Conservation (phyloP, 768 basidiomycete genomes). For the Hortiboletus campestris region DNA sequence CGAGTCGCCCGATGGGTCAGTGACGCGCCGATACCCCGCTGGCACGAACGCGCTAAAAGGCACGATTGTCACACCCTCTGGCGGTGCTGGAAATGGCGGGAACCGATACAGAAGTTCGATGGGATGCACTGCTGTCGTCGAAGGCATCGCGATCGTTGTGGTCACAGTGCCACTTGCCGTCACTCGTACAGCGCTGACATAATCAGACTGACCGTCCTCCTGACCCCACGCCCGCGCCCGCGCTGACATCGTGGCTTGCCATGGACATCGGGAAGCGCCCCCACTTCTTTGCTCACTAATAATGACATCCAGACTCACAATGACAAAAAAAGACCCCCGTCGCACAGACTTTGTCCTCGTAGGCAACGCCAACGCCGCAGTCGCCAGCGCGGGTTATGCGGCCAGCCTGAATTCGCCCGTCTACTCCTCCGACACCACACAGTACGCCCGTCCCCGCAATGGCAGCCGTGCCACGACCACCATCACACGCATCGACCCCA, state of each 20-base stretch:
- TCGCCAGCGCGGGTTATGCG: too few species aligned
- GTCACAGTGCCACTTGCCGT: too few species aligned
- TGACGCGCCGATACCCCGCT: conserved; percentile 17
- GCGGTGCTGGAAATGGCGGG: conserved; percentile 48
- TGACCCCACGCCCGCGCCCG: background rate
- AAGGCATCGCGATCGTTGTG: background rate
- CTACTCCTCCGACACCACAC: conserved; percentile 21
- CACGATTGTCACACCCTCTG: conserved; percentile 40
- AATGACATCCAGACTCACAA: conserved; percentile 22
- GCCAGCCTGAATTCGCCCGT: background rate
- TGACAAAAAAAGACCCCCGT: conserved; percentile 27
- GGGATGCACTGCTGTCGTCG: background rate
- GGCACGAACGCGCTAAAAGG: conserved; percentile 43
- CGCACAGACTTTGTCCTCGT: conserved; percentile 23
- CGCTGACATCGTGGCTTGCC: background rate
- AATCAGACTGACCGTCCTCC: conserved; percentile 2
- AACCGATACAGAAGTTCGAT: conserved; percentile 24
- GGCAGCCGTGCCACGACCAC: conserved; percentile 23
- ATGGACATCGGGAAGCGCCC: background rate
- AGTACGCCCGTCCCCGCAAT: conserved; percentile 1
- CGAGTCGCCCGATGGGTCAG: conserved; percentile 5
- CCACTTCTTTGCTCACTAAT: background rate
- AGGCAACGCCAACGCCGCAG: background rate
- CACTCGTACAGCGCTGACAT: conserved; percentile 3
- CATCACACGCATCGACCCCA: conserved; percentile 18